Conservation (phyloP, 441 rosid species). For the Corymbia calophylla region DNA sequence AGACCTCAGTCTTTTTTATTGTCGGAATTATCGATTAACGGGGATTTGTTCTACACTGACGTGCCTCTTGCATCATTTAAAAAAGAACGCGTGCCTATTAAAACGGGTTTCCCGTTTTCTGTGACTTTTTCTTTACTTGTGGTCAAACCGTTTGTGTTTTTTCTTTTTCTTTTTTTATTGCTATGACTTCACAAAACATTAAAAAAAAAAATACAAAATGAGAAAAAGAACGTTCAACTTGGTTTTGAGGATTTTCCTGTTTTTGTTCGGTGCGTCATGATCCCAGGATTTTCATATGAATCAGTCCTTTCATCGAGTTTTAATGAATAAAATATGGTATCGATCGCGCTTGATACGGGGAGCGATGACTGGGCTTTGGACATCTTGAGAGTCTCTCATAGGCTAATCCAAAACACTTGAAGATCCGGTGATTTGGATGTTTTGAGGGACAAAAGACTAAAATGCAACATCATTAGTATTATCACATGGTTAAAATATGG, state of each 20-base stretch:
- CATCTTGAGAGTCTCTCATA: neutral
- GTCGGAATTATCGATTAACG: neutral
- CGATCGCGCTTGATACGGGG: neutral
- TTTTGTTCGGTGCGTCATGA: neutral
- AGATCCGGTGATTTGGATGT: neutral
- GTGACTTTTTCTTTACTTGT: neutral
- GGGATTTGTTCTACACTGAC: neutral
- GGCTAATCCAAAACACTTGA: neutral
- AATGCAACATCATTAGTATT: neutral
- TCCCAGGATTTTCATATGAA: neutral
- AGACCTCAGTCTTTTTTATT: neutral
- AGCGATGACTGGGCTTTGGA: neutral
- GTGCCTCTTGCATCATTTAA: neutral
- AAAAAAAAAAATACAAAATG: neutral
- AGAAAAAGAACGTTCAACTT: neutral
- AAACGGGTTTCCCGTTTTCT: neutral
- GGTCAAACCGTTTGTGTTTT: neutral
- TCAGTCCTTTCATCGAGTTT: neutral
- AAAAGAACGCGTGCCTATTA: neutral
- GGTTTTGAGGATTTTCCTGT: neutral
- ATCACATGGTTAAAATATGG: neutral
- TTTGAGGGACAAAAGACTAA: neutral
- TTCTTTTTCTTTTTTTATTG: neutral
- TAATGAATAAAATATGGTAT: neutral
- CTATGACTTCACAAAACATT: neutral